phyloP scores from a whole-genome alignment of 2,329 filamentous ascomycete genomes.

The Calonectria ilicicola region DNA sequence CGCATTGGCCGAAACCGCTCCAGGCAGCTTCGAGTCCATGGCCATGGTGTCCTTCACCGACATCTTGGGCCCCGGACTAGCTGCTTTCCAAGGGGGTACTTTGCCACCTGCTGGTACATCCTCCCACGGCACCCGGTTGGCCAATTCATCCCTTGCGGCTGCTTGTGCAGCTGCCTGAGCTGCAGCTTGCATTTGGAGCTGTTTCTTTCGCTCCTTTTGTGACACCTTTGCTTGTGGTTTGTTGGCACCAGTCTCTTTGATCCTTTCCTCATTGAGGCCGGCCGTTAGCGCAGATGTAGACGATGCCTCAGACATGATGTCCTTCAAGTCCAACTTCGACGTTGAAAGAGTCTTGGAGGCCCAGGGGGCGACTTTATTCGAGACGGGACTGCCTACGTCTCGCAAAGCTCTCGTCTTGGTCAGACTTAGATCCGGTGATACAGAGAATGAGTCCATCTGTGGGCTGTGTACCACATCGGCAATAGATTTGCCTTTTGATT shows the following conservation, averaged over 20 bases:
- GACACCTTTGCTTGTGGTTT: conserved; percentile 74
- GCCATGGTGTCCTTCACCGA: conserved; percentile 63
- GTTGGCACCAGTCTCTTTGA: conserved; percentile 52
- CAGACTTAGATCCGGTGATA: conserved; percentile 32
- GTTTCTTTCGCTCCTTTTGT: conserved; percentile 91
- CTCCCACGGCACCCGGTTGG: conserved; percentile 58
- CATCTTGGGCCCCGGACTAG: conserved; percentile 60
- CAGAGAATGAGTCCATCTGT: conserved; percentile 28
- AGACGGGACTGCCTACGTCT: conserved; percentile 10
- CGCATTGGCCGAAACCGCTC: conserved; percentile 45
- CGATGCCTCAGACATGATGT: conserved; percentile 77
- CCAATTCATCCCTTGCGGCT: conserved; percentile 49
- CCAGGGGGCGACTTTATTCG: conserved; percentile 60
- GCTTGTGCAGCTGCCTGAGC: conserved; percentile 57
- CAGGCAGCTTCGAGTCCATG: conserved; percentile 41
- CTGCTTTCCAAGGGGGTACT: conserved; percentile 75
- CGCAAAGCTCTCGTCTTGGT: conserved; percentile 17
- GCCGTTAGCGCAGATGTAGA: conserved; percentile 66
- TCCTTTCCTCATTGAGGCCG: conserved; percentile 64
- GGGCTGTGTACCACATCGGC: conserved; percentile 27
- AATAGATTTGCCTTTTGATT: conserved; percentile 42
- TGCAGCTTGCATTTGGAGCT: conserved; percentile 75
- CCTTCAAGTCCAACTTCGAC: conserved; percentile 78
- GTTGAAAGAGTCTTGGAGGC: conserved; percentile 63
- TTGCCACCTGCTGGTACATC: conserved; percentile 50